A percentile compares a stretch with the other conserved stretches of the same genome.
These are phyloP conservation scores for Aureobasidium sp. DNA, from an alignment of 2,329 filamentous ascomycete genomes.

Conservation along the genomic window DNA sequence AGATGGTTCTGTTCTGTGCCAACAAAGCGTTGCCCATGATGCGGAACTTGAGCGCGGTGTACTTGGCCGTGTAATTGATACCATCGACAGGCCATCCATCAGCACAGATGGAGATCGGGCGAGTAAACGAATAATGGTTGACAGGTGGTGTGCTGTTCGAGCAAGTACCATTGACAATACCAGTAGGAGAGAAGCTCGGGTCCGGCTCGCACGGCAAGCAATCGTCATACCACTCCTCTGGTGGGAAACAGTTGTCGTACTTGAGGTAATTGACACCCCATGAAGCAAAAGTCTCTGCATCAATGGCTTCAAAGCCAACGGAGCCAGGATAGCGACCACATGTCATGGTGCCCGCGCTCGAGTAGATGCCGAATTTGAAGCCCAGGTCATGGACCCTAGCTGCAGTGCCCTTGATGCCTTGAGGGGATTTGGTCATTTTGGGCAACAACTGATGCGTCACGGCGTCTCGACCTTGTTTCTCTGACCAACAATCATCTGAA, in stretches of 20 bases:
- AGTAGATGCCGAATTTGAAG: conserved; percentile 47
- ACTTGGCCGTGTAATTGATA: conserved; percentile 37
- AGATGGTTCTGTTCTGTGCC: conserved; percentile 36
- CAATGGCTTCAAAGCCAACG: conserved; percentile 48
- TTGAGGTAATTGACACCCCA: conserved; percentile 55
- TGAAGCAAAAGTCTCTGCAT: conserved; percentile 49
- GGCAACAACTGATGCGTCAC: conserved; percentile 25
- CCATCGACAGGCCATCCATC: conserved; percentile 33
- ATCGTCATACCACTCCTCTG: neutral
- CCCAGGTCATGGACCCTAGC: conserved; percentile 40
- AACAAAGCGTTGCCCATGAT: conserved; percentile 42
- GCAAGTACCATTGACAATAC: conserved; percentile 38
- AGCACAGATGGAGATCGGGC: conserved; percentile 16
- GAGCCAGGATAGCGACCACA: conserved; percentile 23
- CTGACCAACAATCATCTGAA: conserved; percentile 47
- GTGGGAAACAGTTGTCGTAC: conserved; percentile 47
- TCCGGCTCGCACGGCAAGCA: neutral
- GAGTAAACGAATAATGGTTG: conserved; percentile 39
- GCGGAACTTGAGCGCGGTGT: conserved; percentile 41
- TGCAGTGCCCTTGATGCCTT: conserved; percentile 24
- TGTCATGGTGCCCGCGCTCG: conserved; percentile 24
- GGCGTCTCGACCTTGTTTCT: conserved; percentile 31
- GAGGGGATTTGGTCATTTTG: neutral
- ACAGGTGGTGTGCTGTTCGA: conserved; percentile 35
- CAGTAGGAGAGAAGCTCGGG: conserved; percentile 41